Conservation (phyloP, 2,329 filamentous ascomycete genomes). For the Nemania sp. region DNA sequence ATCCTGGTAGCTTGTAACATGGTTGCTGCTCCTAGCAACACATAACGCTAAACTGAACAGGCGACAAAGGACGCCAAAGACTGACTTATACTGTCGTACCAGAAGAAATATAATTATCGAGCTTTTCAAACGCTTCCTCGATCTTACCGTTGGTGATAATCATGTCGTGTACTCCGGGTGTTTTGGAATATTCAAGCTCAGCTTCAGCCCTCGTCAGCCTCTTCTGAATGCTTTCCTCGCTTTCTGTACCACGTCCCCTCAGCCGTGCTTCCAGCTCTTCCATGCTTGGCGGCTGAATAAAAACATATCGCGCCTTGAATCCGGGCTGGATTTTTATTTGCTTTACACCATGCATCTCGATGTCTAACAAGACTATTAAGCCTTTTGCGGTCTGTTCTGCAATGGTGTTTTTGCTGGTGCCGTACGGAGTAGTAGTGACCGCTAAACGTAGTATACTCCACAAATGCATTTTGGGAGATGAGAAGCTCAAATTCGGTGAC, state of each 20-base stretch:
- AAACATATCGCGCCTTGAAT: conserved; percentile 16
- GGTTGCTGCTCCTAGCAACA: too few species aligned
- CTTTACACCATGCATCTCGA: conserved; percentile 19
- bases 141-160: conserved; percentile 16
- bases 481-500: conserved; percentile 15
- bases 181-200: conserved; percentile 19
- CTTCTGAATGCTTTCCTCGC: conserved; percentile 14
- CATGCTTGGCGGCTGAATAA: conserved; percentile 16
- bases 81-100: too few species aligned
- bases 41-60: too few species aligned
- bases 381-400: conserved; percentile 18
- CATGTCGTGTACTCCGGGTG: conserved; percentile 14
- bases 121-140: conserved; percentile 8
- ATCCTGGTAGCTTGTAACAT: too few species aligned
- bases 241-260: conserved; percentile 12
- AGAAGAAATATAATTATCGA: background rate
- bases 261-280: conserved; percentile 18
- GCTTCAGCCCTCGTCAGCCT: conserved; percentile 9
- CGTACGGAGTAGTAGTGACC: conserved; percentile 22
- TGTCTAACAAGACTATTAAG: conserved; percentile 17
- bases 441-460: conserved; percentile 12
- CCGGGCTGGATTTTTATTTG: conserved; percentile 3
- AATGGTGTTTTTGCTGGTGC: conserved; percentile 20
- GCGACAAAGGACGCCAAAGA: too few species aligned
- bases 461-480: conserved; percentile 12